These are phyloP conservation scores for Talaromyces sp. DNA, from an alignment of 2,329 filamentous ascomycete genomes.

Conservation along the genomic window DNA sequence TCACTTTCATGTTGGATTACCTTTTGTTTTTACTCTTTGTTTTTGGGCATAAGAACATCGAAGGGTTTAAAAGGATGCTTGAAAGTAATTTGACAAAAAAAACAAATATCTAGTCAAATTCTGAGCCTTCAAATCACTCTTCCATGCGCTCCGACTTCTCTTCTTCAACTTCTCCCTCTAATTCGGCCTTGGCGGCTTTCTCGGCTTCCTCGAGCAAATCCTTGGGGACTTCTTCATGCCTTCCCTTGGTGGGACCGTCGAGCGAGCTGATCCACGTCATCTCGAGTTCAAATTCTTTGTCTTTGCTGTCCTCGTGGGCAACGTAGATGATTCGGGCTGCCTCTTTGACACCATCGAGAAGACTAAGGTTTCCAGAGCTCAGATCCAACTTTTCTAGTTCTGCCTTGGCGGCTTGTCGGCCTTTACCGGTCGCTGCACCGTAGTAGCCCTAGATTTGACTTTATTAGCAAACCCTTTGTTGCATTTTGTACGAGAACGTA, in stretches of 20 bases:
- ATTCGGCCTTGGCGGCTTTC: conserved; percentile 80
- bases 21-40: not conserved
- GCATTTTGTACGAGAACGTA: conserved; percentile 29
- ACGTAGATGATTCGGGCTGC: conserved; percentile 96
- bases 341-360: conserved; percentile 89
- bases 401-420: conserved; percentile 91
- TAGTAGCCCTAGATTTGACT: conserved; percentile 68
- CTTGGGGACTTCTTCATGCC: conserved; percentile 89
- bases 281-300: conserved; percentile 99
- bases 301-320: conserved; percentile 97
- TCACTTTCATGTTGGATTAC: not conserved
- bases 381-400: conserved; percentile 98
- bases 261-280: conserved; percentile 94
- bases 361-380: conserved; percentile 65
- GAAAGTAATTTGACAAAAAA: not conserved
- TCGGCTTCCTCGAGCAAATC: conserved; percentile 87
- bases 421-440: conserved; percentile 94
- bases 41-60: not conserved
- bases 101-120: not conserved
- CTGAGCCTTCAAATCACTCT: conserved; percentile 52
- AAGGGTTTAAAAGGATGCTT: not conserved
- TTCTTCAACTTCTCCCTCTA: conserved; percentile 78
- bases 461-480: conserved; percentile 16
- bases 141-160: conserved; percentile 85
- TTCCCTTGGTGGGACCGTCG: conserved; percentile 84